Evolutionary conservation across 441 rosid genomes (phyloP).

Genomic region (Gossypium gossypioides): DNA sequence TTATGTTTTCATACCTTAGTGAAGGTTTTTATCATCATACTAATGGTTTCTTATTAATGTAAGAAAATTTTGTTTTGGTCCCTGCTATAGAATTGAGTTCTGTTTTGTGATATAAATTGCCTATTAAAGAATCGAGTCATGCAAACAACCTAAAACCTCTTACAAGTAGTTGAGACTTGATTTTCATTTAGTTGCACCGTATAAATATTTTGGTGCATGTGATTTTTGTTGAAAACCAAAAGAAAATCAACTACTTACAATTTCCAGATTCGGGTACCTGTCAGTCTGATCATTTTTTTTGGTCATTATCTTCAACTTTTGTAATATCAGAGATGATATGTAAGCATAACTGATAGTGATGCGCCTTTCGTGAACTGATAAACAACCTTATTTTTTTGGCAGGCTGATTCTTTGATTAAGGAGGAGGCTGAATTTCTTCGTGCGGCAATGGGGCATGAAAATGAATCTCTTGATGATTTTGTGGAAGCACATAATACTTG

Average conservation of each 20-base stretch:
- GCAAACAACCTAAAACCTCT: neutral
- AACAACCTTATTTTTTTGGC: constrained; percentile 12
- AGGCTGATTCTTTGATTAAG: constrained; percentile 66
- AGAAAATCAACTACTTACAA: neutral
- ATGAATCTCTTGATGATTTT: constrained; percentile 70
- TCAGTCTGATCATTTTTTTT: neutral
- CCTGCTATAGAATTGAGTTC: neutral
- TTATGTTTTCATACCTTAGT: neutral
- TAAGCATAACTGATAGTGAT: neutral
- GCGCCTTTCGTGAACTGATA: neutral
- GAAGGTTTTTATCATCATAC: neutral
- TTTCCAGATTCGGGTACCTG: neutral
- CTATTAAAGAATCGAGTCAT: neutral
- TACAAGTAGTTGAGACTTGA: neutral
- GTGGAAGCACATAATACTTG: constrained; percentile 83
- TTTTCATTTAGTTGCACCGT: neutral
- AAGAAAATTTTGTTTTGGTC: neutral
- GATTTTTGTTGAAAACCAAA: neutral
- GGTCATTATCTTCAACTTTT: neutral
- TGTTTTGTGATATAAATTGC: neutral
- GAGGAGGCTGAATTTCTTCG: constrained; percentile 67
- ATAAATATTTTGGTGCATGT: neutral
- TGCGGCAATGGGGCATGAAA: constrained; percentile 82
- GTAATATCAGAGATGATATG: neutral
- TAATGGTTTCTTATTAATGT: neutral